phyloP scores from a whole-genome alignment of 202 grass and related monocot genomes.

The Zoysia matrella region DNA sequence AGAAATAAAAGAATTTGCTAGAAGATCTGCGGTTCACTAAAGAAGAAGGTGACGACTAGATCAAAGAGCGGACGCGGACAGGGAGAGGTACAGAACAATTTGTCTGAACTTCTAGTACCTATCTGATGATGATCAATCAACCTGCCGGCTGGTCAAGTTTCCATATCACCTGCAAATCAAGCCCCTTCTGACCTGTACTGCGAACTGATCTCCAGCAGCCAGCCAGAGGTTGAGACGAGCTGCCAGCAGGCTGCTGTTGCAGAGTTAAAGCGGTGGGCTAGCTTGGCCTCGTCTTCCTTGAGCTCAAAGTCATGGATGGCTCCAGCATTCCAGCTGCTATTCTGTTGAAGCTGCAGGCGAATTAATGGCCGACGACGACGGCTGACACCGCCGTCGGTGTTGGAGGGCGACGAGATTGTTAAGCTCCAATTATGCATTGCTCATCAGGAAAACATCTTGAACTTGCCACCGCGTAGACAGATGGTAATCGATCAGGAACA shows the following conservation, averaged over 20 bases:
- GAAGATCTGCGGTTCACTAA: not conserved
- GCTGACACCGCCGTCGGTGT: constrained; percentile 11
- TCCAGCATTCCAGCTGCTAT: not conserved
- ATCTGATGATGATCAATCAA: not conserved
- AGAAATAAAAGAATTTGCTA: not conserved
- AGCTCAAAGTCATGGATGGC: constrained; percentile 39
- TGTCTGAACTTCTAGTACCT: not conserved
- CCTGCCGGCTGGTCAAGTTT: constrained; percentile 21
- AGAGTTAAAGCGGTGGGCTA: constrained; percentile 40
- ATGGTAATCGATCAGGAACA: not conserved
- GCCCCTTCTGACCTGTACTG: not conserved
- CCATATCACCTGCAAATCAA: not conserved
- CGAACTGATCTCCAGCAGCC: not conserved
- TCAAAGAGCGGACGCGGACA: not conserved
- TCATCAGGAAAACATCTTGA: not conserved
- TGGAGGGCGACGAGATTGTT: not conserved
- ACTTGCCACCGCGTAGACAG: not conserved
- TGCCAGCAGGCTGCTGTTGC: constrained; percentile 14
- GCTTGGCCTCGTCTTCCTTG: constrained; percentile 54
- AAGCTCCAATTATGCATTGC: not conserved
- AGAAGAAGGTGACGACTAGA: not conserved
- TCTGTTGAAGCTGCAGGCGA: constrained; percentile 38
- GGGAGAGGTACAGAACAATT: not conserved
- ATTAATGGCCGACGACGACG: constrained; percentile 41
- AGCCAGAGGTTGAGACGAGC: constrained; percentile 1